Base-by-base conservation (phyloP, 2,329 filamentous ascomycete species). In the Sporothrix curviconia region DNA sequence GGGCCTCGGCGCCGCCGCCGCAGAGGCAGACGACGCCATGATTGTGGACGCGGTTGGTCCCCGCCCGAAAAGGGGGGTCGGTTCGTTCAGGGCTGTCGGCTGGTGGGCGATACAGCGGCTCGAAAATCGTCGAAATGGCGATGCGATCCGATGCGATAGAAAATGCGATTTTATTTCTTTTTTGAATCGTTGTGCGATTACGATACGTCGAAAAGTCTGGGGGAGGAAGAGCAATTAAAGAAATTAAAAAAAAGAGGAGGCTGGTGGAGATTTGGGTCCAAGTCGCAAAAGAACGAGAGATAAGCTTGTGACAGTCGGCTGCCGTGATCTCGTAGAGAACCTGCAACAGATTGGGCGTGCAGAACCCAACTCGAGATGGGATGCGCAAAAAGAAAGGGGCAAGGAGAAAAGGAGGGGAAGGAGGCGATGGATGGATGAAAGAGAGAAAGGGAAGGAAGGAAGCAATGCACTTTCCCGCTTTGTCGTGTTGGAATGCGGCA, bases 21-120 rank as follows among this genome's bases (percentile, higher is more conserved):
- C 42, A 37, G 47, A 42, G 55, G 56, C 53, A 17, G 59, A 60
- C 59, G 59, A 58, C 59, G 59, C 59, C 59, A 60, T 60, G 43
- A 43, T 42, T 6, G 9, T 11, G 3, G 17, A 17, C 28, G 25
- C 4, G 22, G 9, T n/a, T 15, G 28, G 53, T 32, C 30, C 19
- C 39, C 36, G 14, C 7, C 42, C 14, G 25, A 34, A 30, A 32
- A 14, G 40, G 12, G 34, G 19, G 37, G 22, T 25, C 37, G 32
- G 9, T 30, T n/a, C 17, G 30, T 7, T n/a, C 30, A 7, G 30
- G 30, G 42, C 24, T 19, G 40, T 50, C 32, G 24, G 19, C n/a
- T 36, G 24, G 19, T 19, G 19, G 14, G 32, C 11, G 32, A 37
- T 34, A 14, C 25, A 50, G 32, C 8, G 9, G 8, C 7, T n/a